Conservation (phyloP, 768 basidiomycete genomes). For the Pleurotus tuber-regium region DNA sequence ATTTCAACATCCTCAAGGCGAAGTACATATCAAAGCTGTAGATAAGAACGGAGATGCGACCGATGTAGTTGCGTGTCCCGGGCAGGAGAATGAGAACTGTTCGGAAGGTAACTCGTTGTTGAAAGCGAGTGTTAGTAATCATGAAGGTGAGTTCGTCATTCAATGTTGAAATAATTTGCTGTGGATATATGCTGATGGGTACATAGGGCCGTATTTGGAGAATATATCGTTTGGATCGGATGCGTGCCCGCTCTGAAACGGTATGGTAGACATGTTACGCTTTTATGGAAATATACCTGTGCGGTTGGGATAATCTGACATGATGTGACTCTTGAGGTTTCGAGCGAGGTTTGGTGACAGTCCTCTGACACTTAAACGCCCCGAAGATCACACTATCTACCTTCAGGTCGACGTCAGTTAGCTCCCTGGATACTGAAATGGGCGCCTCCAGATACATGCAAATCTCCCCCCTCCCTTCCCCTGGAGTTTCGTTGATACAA, state of each 20-base stretch:
- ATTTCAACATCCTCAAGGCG: slow-evolving; percentile 37
- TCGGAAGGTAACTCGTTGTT: slow-evolving; percentile 19
- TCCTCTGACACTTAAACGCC: too few species aligned
- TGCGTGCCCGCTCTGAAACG: background rate
- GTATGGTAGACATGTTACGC: too few species aligned
- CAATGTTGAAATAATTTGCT: background rate
- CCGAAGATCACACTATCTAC: too few species aligned
- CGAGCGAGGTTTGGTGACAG: too few species aligned
- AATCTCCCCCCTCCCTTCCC: too few species aligned
- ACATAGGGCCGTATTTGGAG: slow-evolving; percentile 27
- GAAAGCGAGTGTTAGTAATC: slow-evolving; percentile 18
- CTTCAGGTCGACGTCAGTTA: too few species aligned
- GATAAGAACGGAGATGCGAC: slow-evolving; percentile 24
- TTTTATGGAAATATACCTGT: too few species aligned
- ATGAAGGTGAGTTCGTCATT: slow-evolving; percentile 14
- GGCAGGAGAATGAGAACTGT: slow-evolving; percentile 38
- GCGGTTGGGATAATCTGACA: too few species aligned
- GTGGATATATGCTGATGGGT: background rate
- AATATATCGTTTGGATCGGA: slow-evolving; percentile 25
- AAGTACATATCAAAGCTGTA: slow-evolving; percentile 38
- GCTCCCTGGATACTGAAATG: too few species aligned
- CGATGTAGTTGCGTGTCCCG: slow-evolving; percentile 30
- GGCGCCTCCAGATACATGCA: too few species aligned
- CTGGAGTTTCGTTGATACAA: too few species aligned
- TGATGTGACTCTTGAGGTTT: too few species aligned